Conservation (phyloP, 768 basidiomycete species). For the Cyathus striatus region DNA sequence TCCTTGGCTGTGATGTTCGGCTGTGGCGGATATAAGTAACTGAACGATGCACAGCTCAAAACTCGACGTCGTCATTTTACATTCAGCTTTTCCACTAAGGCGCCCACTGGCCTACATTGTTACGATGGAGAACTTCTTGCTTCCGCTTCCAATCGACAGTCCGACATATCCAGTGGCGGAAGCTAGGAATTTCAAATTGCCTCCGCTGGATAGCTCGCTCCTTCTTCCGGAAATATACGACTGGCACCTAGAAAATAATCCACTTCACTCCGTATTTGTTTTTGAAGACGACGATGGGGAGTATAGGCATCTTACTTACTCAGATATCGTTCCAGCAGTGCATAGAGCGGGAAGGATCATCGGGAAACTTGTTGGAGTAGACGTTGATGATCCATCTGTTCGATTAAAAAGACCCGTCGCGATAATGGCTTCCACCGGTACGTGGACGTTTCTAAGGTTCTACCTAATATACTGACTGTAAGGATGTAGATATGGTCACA, state of each 20-base stretch:
- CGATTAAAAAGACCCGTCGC: slow-evolving; percentile 3
- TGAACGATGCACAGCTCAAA: too few species aligned
- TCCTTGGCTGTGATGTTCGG: too few species aligned
- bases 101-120: too few species aligned
- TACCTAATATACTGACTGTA: too few species aligned
- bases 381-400: not conserved
- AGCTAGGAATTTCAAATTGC: not conserved
- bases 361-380: not conserved
- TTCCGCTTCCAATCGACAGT: not conserved
- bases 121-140: not conserved
- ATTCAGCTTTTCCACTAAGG: too few species aligned
- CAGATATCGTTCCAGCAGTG: slow-evolving; percentile 8
- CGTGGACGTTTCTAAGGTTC: too few species aligned
- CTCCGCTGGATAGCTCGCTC: slow-evolving; percentile 6
- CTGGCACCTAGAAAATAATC: slow-evolving; percentile 7
- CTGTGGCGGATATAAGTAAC: too few species aligned
- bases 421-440: slow-evolving; percentile 7
- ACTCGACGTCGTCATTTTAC: too few species aligned
- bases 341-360: slow-evolving; percentile 6
- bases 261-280: slow-evolving; percentile 4
- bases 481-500: slow-evolving; percentile 22
- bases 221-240: slow-evolving; percentile 8
- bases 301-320: slow-evolving; percentile 2
- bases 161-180: not conserved
- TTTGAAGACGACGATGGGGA: slow-evolving; percentile 1